Conservation (phyloP, 306 rosid species). For the Pterocarpus santalinus region DNA sequence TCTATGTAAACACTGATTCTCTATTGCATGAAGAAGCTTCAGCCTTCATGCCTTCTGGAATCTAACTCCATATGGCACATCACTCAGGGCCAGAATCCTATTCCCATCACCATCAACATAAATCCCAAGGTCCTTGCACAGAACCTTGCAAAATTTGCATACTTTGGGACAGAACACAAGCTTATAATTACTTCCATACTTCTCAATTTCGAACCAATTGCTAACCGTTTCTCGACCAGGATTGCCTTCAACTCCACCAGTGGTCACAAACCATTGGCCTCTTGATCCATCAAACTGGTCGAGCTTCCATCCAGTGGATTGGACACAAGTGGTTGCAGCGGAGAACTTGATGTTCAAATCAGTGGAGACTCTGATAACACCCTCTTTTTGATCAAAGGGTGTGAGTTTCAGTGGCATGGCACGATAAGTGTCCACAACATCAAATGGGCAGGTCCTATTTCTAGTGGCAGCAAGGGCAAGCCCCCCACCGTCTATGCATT, state of each 20-base stretch:
- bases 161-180: slow-evolving; percentile 59
- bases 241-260: slow-evolving; percentile 46
- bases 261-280: slow-evolving; percentile 42
- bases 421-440: neutral
- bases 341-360: slow-evolving; percentile 56
- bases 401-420: neutral
- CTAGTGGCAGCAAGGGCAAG: neutral
- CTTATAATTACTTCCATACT: slow-evolving; percentile 36
- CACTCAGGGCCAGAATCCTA: neutral
- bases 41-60: neutral
- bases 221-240: slow-evolving; percentile 44
- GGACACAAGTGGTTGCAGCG: slow-evolving; percentile 26
- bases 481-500: neutral
- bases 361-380: slow-evolving; percentile 39
- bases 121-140: slow-evolving; percentile 41
- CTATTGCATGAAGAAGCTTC: neutral
- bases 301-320: slow-evolving; percentile 36
- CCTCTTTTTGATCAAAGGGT: slow-evolving; percentile 26
- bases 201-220: slow-evolving; percentile 60
- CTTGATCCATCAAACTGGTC: slow-evolving; percentile 1
- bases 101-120: slow-evolving; percentile 4
- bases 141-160: slow-evolving; percentile 50
- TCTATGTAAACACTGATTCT: neutral
- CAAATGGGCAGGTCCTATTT: neutral
- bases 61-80: slow-evolving; percentile 2